phyloP scores from a whole-genome alignment of 2,329 filamentous ascomycete species.

The Penicillium polonicum region DNA sequence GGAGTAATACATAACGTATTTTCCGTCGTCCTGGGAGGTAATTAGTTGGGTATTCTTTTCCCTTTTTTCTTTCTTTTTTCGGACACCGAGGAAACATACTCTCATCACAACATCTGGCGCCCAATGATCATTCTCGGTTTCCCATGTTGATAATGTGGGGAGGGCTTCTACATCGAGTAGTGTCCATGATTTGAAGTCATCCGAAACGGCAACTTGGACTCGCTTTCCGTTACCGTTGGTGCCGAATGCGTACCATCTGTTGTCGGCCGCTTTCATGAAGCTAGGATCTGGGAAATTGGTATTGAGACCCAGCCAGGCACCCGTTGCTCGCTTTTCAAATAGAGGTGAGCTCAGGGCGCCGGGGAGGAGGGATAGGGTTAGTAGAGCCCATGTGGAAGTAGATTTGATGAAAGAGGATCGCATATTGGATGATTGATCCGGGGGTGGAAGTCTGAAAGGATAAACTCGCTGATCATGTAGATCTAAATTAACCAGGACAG shows the following conservation, averaged over 20 bases:
- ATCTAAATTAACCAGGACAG: not conserved
- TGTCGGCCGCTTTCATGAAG: constrained; percentile 49
- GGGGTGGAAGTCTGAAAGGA: not conserved
- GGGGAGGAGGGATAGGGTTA: constrained; percentile 14
- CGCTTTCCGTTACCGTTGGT: constrained; percentile 53
- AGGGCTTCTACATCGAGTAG: constrained; percentile 55
- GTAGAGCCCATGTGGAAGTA: constrained; percentile 8
- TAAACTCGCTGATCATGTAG: not conserved
- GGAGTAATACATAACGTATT: constrained; percentile 62
- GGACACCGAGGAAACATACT: constrained; percentile 24
- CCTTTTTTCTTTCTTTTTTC: not conserved
- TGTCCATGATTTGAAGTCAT: constrained; percentile 50
- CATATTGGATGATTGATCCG: constrained; percentile 3
- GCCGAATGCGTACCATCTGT: constrained; percentile 59
- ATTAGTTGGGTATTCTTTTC: not conserved
- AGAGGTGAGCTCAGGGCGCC: constrained; percentile 20
- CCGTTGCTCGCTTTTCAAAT: constrained; percentile 17
- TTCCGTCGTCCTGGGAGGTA: constrained; percentile 41
- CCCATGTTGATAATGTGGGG: constrained; percentile 55
- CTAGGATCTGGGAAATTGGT: constrained; percentile 45
- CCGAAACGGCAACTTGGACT: constrained; percentile 55
- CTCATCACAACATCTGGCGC: constrained; percentile 60
- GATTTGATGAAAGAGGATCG: not conserved
- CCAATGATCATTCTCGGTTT: constrained; percentile 56
- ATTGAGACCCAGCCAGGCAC: constrained; percentile 31